These are phyloP conservation scores for Phaeosphaeriaceae sp. DNA, from an alignment of 2,329 filamentous ascomycete species.

Conservation along the genomic window DNA sequence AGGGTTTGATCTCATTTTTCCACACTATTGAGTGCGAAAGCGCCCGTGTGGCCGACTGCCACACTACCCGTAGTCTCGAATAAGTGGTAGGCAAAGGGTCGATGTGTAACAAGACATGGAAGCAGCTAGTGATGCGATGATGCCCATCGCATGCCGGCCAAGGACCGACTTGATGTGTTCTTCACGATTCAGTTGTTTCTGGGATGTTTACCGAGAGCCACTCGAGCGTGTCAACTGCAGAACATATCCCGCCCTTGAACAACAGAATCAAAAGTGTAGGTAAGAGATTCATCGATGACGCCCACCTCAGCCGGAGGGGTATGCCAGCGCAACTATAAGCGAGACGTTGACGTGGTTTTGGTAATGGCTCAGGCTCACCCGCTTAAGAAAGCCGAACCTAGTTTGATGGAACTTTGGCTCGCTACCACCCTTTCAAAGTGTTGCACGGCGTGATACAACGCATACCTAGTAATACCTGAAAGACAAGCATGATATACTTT, in stretches of 20 bases:
- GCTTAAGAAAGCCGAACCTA: not conserved
- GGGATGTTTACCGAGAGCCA: constrained; percentile 11
- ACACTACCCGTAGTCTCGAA: not conserved
- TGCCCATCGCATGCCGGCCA: constrained; percentile 15
- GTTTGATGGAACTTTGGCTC: not conserved
- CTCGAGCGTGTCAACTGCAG: not conserved
- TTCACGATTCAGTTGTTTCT: constrained; percentile 8
- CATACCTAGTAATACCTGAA: not conserved
- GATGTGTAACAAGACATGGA: not conserved
- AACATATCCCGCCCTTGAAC: not conserved
- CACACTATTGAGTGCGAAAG: no score
- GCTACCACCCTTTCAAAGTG: not conserved
- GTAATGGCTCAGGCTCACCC: no score
- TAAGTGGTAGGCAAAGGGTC: not conserved
- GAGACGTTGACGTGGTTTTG: no score
- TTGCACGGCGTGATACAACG: not conserved
- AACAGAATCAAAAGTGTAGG: not conserved
- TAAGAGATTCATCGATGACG: not conserved
- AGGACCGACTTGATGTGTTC: constrained; percentile 1
- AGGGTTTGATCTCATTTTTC: no score
- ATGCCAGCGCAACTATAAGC: not conserved
- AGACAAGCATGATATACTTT: no score
- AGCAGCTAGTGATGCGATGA: constrained; percentile 17
- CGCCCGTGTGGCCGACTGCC: not conserved
- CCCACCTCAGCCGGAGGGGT: not conserved